Base-by-base conservation (phyloP, 345 rosid species). In the Eutrema japonicum region DNA sequence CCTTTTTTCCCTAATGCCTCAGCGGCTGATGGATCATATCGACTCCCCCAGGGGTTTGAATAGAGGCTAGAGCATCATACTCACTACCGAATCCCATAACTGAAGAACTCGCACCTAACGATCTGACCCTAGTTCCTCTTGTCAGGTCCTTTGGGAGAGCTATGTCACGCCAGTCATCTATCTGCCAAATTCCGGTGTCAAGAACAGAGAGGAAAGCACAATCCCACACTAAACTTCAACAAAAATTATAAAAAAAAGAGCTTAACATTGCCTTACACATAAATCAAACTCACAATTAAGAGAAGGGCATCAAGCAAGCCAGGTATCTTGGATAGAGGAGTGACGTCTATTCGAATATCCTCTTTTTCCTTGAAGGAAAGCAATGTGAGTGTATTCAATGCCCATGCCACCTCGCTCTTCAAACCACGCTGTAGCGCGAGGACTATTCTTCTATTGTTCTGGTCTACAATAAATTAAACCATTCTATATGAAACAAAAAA, bases 261-360 rank as follows among this genome's bases (percentile, higher is more conserved):
- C 8, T 0, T 37, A 37, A 71, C 14, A 55, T 18, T 48, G 2
- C 32, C 5, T 56, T 29, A 50, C 38, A 53, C 72, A 13, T n/a
- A 10, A 26, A 52, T 11, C 10, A 69, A 42, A 72, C 96, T 57
- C 83, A 95, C 98, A 70, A 95, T 89, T 74, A 87, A 88, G 69
- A 95, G 97, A 79, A 95, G 86, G 18, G 92, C 98, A 80, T 95
- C 99, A 27, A 95, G 98, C 83, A 95, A 79, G 82, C 94, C 96
- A n/a, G 96, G 89, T 59, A 95, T 89, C 78, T 95, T 90, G 2
- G 96, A 89, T n/a, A 89, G 89, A 76, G 95, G 88, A 2, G 85
- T 83, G 11, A 87, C 66, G 55, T 95, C 97, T 84, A 80, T 89
- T 65, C 97, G 93, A 80, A 89, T 66, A 71, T 92, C 99, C 3